Base-by-base conservation (phyloP, 1,284 basidiomycete genomes). In the Gastroboletus turbinatus region DNA sequence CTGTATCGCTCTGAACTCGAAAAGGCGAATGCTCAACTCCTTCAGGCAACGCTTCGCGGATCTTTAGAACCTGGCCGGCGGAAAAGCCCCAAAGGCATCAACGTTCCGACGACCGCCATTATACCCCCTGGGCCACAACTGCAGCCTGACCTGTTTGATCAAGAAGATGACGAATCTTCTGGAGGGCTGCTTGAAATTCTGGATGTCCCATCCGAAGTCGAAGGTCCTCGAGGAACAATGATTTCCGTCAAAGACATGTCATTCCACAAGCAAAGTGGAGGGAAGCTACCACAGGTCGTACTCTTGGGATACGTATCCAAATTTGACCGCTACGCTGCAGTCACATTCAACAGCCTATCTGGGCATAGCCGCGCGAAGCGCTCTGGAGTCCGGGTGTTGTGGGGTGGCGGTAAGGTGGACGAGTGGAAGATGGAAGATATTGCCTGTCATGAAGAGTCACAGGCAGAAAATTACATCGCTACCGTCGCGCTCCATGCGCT, bases 401-500 rank as follows among this genome's bases (percentile, higher is more conserved):
- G 93, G 91, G 78, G 83, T 46, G 81, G 81, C 16, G 80, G 77
- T 33, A 81, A 80, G 60, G 74, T 78, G 23, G 82, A 86, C 54
- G 82, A 87, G 48, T 96, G 91, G 87, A 72, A 72, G 17, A 98
- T 98, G 92, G 84, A 89, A 2, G 86, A 93, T 56, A 76, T 93
- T 39, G 95, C 91, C 4, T 98, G 96, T 67, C 77, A 83, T 43
- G 83, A 90, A 58, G 80, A 85, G 55, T 68, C 69, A 1, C 93
- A 98, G 67, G 94, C 96, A 4, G 93, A 96, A 67, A 89, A 98
- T 66, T 98, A 94, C 66, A 82, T 97, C 51, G 84, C 96, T 2
- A 92, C 91, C 3, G 74, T 96, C 27, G 95, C 94, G 0, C 77
- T 99, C 30, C 89, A 94, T 69, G 78, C 83, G 21, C 75, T 97